These are phyloP conservation scores for Backusella tuberculispora DNA, from an alignment of 192 early-diverging fungal genomes.

Conservation along the genomic window DNA sequence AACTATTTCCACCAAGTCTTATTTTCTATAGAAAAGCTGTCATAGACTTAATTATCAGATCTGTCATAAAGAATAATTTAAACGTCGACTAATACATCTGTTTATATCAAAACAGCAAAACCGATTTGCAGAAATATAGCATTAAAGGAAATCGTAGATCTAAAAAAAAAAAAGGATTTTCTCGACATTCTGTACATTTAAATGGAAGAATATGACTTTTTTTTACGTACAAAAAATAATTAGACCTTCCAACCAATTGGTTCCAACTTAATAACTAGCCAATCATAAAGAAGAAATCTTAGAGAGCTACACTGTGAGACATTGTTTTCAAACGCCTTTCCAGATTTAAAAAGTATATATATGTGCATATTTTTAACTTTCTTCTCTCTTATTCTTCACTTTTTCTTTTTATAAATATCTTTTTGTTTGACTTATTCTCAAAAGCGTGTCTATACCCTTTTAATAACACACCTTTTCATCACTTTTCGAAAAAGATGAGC, in stretches of 20 bases:
- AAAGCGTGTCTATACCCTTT: background rate
- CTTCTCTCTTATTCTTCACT: background rate
- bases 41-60: no score
- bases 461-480: background rate
- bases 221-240: constrained; percentile 16
- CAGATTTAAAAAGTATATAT: constrained; percentile 4
- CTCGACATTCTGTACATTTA: background rate
- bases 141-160: no score
- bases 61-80: no score
- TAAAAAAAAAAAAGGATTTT: background rate
- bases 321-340: background rate
- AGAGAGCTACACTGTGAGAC: background rate
- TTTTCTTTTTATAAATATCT: background rate
- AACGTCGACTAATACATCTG: no score
- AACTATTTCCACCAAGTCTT: background rate
- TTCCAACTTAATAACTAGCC: background rate
- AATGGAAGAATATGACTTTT: background rate
- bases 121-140: no score
- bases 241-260: background rate
- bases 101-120: no score
- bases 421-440: background rate
- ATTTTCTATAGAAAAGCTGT: background rate
- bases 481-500: background rate
- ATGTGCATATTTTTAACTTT: background rate
- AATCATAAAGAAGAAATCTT: background rate